Base-by-base conservation (phyloP, 495 filamentous ascomycete species). In the Trichoderma asperelloides region DNA sequence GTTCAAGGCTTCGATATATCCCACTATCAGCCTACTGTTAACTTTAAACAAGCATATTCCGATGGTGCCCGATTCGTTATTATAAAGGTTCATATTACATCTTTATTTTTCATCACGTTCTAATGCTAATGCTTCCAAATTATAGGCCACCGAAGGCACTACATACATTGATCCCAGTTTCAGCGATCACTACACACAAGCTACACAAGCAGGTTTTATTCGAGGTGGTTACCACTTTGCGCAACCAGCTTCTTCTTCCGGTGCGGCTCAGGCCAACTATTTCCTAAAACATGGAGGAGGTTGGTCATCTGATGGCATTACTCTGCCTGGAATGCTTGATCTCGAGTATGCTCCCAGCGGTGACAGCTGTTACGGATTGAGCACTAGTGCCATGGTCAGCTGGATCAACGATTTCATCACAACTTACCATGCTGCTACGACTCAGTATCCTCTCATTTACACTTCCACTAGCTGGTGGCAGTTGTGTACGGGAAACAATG, bases 221-320 rank as follows among this genome's bases (percentile, higher is more conserved):
- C 81, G 85, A 2, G 87, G 87, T 62, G 86, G 81, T 39, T 87
- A 88, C 71, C 87, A 89, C 77, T 89, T 88, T 68, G 87, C 87
- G 27, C 81, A 80, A 21, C 86, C 86, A 0, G 81, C 74, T 64
- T 67, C 70, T 27, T 80, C 78, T 68, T 78, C 79, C 4, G 85
- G 83, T 18, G 75, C 83, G 21, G 72, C 75, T 0, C 86, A 89
- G 71, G 87, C 86, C 6, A 75, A 80, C 16, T 87, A 78, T 72
- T 89, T 89, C 78, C 67, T 87, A 67, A 75, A 80, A 0, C 76
- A 89, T 70, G 87, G 87, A 39, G 87, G 87, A 23, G 85, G 85
- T 62, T 89, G 86, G 87, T 79, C 80, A 11, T 71, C 67, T 27
- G 87, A 89, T 69, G 85, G 86, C 40, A 81, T 80, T 65, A 89